These are phyloP conservation scores for Tephrocybe rancida DNA, from an alignment of 768 basidiomycete species.

Conservation along the genomic window DNA sequence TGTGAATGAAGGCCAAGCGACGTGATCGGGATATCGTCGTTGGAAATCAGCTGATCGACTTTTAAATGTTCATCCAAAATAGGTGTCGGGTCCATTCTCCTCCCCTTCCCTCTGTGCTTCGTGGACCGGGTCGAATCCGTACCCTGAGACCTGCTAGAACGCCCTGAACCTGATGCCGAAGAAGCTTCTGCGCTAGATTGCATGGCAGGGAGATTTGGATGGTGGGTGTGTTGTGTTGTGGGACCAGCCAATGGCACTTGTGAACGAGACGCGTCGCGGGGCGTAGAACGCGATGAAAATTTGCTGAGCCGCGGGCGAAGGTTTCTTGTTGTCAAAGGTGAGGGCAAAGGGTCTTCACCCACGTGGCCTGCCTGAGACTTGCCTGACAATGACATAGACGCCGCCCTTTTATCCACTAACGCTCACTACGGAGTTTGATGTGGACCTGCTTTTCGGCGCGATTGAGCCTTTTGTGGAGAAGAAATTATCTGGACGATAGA, in stretches of 20 bases:
- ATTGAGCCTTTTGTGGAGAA: background rate
- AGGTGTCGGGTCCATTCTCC: background rate
- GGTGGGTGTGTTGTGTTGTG: background rate
- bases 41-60: constrained; percentile 16
- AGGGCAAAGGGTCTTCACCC: constrained; percentile 15
- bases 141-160: background rate
- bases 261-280: constrained; percentile 3
- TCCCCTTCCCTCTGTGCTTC: background rate
- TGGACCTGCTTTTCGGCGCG: background rate
- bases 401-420: constrained; percentile 4
- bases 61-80: constrained; percentile 10
- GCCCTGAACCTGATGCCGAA: constrained; percentile 2
- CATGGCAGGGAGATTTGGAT: constrained; percentile 3
- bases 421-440: constrained; percentile 4
- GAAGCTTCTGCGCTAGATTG: constrained; percentile 4
- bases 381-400: constrained; percentile 12
- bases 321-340: constrained; percentile 15
- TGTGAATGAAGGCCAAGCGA: background rate
- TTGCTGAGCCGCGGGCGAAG: constrained; percentile 13
- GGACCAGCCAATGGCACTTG: background rate
- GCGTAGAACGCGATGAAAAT: background rate
- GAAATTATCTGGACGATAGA: background rate
- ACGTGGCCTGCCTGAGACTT: constrained; percentile 19
- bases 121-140: background rate
- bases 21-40: constrained; percentile 7